Conservation (phyloP, 768 basidiomycete genomes). For the Russula virescens region DNA sequence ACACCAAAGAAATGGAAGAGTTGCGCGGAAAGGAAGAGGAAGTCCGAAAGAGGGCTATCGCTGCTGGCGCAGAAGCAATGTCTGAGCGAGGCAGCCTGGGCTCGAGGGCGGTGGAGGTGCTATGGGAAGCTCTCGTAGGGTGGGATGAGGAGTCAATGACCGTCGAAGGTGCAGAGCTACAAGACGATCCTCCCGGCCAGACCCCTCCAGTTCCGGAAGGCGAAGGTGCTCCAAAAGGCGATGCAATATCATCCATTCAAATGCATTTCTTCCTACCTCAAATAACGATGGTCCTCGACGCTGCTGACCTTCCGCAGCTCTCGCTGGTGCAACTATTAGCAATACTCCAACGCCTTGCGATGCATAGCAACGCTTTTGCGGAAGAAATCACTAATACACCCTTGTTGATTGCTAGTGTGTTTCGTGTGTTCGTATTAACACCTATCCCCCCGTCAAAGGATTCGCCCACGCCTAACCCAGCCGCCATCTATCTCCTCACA, state of each 20-base stretch:
- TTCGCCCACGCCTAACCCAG: constrained; percentile 34
- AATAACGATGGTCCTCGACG: constrained; percentile 36
- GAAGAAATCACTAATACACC: constrained; percentile 46
- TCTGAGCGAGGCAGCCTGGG: constrained; percentile 61
- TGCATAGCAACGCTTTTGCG: constrained; percentile 50
- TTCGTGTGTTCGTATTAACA: constrained; percentile 54
- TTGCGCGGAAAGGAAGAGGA: constrained; percentile 36
- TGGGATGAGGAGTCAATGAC: constrained; percentile 43
- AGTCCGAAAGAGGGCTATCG: constrained; percentile 57
- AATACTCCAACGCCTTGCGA: constrained; percentile 55
- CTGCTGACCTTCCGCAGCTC: constrained; percentile 42
- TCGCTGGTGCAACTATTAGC: constrained; percentile 52
- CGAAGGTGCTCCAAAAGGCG: constrained; percentile 26
- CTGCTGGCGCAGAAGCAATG: constrained; percentile 61
- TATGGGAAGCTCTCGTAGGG: constrained; percentile 69
- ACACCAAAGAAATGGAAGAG: constrained; percentile 33
- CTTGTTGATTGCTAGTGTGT: constrained; percentile 45
- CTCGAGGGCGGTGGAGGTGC: constrained; percentile 58
- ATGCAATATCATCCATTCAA: constrained; percentile 34
- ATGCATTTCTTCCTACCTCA: constrained; percentile 48
- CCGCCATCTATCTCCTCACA: constrained; percentile 52
- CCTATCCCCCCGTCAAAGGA: constrained; percentile 40
- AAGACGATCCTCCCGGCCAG: constrained; percentile 25
- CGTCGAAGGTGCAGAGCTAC: constrained; percentile 45
- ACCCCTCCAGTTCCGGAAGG: constrained; percentile 27